Evolutionary conservation across 1,284 basidiomycete genomes (phyloP).

Genomic region (Heterobasidion occidentale): DNA sequence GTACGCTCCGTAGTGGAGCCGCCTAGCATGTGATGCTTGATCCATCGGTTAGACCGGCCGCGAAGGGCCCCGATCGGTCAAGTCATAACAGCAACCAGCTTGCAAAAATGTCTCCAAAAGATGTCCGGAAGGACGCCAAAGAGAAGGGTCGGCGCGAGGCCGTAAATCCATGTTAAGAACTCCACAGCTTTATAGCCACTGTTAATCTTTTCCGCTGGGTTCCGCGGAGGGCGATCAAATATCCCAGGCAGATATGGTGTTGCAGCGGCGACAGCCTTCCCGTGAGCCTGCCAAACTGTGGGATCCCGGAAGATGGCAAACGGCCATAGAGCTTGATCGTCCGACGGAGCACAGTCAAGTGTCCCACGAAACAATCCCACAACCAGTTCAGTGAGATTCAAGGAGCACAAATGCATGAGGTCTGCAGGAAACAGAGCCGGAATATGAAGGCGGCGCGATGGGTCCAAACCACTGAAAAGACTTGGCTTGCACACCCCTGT

Average conservation of each 20-base stretch:
- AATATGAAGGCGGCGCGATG: slow-evolving; percentile 6
- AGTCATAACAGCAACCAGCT: slow-evolving; percentile 12
- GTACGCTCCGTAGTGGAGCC: too few relatives aligned
- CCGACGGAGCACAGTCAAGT: slow-evolving; percentile 13
- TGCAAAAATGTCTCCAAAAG: slow-evolving; percentile 14
- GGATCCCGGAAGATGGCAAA: slow-evolving; percentile 21
- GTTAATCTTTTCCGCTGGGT: too few relatives aligned
- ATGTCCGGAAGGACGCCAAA: slow-evolving; percentile 7
- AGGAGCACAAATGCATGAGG: slow-evolving; percentile 27
- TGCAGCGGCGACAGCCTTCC: slow-evolving; percentile 16
- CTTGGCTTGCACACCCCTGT: too few relatives aligned
- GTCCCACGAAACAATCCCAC: slow-evolving; percentile 23
- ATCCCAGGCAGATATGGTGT: slow-evolving; percentile 23
- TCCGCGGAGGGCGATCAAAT: slow-evolving; percentile 25
- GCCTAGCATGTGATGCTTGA: too few relatives aligned
- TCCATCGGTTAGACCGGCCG: too few relatives aligned
- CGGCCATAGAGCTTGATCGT: slow-evolving; percentile 19
- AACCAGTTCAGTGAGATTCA: slow-evolving; percentile 23
- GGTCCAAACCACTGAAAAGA: too few relatives aligned
- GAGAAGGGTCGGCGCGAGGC: slow-evolving; percentile 5
- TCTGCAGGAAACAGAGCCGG: slow-evolving; percentile 23
- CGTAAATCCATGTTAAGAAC: slow-evolving; percentile 7
- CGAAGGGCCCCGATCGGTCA: too few relatives aligned
- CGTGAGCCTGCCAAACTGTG: slow-evolving; percentile 21
- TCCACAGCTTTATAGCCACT: slow-evolving; percentile 7